These are phyloP conservation scores for Chaetomium sp. DNA, from an alignment of 2,329 filamentous ascomycete species.

Conservation along the genomic window DNA sequence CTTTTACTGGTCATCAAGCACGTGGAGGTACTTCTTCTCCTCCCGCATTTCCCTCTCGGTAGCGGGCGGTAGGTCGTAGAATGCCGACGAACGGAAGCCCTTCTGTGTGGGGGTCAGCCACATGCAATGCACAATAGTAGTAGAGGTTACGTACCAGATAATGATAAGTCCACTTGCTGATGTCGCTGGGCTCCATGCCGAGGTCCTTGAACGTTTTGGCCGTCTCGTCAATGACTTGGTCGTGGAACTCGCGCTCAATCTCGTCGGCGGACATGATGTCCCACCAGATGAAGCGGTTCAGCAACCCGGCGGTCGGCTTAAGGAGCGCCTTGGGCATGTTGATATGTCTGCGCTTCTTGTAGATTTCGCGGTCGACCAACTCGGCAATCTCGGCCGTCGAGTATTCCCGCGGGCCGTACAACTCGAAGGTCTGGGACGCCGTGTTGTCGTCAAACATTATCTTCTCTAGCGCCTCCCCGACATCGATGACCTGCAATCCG, in stretches of 20 bases:
- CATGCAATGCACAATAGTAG: conserved; percentile 39
- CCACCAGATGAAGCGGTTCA: conserved; percentile 91
- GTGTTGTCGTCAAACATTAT: conserved; percentile 93
- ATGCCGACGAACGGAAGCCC: conserved; percentile 84
- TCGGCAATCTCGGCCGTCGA: conserved; percentile 83
- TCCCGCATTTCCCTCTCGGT: conserved; percentile 93
- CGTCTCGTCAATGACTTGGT: conserved; percentile 84
- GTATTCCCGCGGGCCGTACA: conserved; percentile 93
- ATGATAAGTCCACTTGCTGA: conserved; percentile 85
- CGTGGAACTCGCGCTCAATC: conserved; percentile 87
- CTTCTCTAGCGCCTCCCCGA: conserved; percentile 82
- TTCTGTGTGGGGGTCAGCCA: conserved; percentile 57
- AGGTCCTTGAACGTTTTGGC: conserved; percentile 97
- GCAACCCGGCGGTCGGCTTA: conserved; percentile 70
- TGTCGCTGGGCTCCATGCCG: conserved; percentile 83
- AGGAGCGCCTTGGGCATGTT: conserved; percentile 83
- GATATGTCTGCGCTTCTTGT: conserved; percentile 85
- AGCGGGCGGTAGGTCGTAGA: conserved; percentile 90
- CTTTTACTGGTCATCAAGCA: conserved; percentile 75
- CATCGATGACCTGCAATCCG: conserved; percentile 71
- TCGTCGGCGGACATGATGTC: conserved; percentile 79
- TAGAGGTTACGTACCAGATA: conserved; percentile 70
- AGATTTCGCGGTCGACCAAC: conserved; percentile 88
- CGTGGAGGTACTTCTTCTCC: conserved; percentile 96
- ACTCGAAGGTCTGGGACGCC: conserved; percentile 86